A percentile compares a stretch with the other conserved stretches of the same genome.
Evolutionary conservation across 805 yeast genomes (phyloP).

Genomic region (Candida berthetii): DNA sequence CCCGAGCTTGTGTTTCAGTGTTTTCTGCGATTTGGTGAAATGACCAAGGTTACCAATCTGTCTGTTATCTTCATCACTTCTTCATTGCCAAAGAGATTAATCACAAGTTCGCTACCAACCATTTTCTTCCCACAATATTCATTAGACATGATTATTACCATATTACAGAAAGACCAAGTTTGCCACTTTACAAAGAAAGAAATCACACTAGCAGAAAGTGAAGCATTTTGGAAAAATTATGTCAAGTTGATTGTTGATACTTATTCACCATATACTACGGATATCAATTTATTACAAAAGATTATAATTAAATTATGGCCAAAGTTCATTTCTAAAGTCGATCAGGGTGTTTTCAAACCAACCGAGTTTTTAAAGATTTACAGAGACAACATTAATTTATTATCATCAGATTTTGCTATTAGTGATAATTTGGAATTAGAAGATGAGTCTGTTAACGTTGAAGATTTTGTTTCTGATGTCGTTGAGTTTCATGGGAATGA

Average conservation of each 20-base stretch:
- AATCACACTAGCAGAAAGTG: not conserved
- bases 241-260: constrained; percentile 18
- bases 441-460: constrained; percentile 2
- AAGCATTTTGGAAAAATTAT: constrained; percentile 15
- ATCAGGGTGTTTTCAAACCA: constrained; percentile 6
- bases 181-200: constrained; percentile 8
- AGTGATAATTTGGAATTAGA: constrained; percentile 8
- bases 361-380: constrained; percentile 20
- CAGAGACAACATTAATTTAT: constrained; percentile 22
- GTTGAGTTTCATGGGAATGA: not conserved
- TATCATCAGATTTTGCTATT: constrained; percentile 27
- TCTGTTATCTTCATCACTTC: constrained; percentile 14
- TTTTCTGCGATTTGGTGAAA: constrained; percentile 16
- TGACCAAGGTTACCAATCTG: constrained; percentile 8
- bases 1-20: constrained; percentile 7
- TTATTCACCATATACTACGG: constrained; percentile 16
- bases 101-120: constrained; percentile 12
- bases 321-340: constrained; percentile 13
- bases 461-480: constrained; percentile 1
- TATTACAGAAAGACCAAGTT: constrained; percentile 1
- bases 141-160: constrained; percentile 6
- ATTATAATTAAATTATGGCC: constrained; percentile 17
- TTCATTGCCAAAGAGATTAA: constrained; percentile 10
- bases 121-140: constrained; percentile 14
- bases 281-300: constrained; percentile 9